phyloP scores from a whole-genome alignment of 2,329 filamentous ascomycete species.

The Clonostachys rosea region DNA sequence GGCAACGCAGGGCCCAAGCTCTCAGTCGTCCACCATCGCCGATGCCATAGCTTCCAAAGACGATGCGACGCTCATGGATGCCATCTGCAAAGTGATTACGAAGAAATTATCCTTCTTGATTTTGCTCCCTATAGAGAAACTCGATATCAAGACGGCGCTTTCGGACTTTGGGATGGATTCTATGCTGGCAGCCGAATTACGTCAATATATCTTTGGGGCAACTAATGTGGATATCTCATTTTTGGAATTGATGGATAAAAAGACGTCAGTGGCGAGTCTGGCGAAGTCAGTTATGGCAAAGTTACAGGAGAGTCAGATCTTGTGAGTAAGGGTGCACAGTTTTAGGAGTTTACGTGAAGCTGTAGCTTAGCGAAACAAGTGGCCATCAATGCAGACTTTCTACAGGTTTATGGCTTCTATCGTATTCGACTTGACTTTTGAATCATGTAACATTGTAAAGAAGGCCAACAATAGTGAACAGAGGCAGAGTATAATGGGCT shows the following conservation, averaged over 20 bases:
- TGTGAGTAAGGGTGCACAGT: no score
- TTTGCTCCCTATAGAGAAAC: constrained; percentile 13
- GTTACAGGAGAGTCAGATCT: background rate
- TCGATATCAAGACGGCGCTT: constrained; percentile 17
- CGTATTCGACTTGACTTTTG: no score
- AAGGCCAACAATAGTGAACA: no score
- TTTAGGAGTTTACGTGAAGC: no score
- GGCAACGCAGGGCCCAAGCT: constrained; percentile 4
- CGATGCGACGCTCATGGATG: constrained; percentile 2
- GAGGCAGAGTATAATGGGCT: no score
- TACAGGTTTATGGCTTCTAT: no score
- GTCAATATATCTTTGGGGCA: constrained; percentile 23
- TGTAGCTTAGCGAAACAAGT: no score
- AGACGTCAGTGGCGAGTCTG: constrained; percentile 1
- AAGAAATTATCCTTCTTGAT: constrained; percentile 11
- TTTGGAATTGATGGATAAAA: constrained; percentile 6
- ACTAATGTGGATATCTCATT: constrained; percentile 26
- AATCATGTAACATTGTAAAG: no score
- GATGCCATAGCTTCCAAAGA: background rate
- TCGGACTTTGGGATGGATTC: constrained; percentile 28
- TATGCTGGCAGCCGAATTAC: constrained; percentile 32
- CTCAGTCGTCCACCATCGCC: constrained; percentile 9
- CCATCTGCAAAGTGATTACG: constrained; percentile 4
- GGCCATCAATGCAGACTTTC: no score
- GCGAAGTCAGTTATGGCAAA: background rate